A percentile compares a stretch with the other conserved stretches of the same genome.
Evolutionary conservation across 176 grass and related monocot genomes (phyloP).

Genomic region (Puccinellia tenuiflora): DNA sequence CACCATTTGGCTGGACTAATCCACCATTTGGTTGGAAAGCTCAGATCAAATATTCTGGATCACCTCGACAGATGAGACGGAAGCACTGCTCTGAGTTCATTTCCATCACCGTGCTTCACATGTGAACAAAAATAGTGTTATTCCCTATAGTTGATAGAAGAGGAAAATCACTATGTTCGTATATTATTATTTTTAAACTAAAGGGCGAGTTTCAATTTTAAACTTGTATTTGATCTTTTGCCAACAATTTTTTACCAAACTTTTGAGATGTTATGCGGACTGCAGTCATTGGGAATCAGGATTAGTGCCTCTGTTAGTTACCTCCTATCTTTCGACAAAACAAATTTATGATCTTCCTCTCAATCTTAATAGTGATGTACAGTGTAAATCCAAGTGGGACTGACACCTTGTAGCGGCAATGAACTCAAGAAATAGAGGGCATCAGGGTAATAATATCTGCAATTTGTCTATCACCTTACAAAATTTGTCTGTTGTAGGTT

Average conservation of each 20-base stretch:
- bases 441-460: not conserved
- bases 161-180: too few species aligned
- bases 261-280: not conserved
- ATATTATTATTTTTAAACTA: too few species aligned
- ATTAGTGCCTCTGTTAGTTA: not conserved
- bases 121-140: too few species aligned
- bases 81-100: too few species aligned
- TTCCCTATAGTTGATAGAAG: too few species aligned
- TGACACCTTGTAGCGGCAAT: not conserved
- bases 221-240: not conserved
- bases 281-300: not conserved
- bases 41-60: not conserved
- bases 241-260: not conserved
- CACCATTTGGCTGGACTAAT: not conserved
- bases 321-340: not conserved
- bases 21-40: not conserved
- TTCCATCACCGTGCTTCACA: too few species aligned
- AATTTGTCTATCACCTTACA: not conserved
- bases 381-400: not conserved
- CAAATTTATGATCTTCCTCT: not conserved
- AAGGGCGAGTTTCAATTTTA: not conserved
- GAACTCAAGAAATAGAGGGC: not conserved
- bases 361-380: not conserved
- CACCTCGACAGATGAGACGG: not conserved
- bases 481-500: conserved; percentile 43